Evolutionary conservation across 345 rosid genomes (phyloP), one percentile per base, ranked within the genome.

Genomic region (Diplotaxis tenuifolia): DNA sequence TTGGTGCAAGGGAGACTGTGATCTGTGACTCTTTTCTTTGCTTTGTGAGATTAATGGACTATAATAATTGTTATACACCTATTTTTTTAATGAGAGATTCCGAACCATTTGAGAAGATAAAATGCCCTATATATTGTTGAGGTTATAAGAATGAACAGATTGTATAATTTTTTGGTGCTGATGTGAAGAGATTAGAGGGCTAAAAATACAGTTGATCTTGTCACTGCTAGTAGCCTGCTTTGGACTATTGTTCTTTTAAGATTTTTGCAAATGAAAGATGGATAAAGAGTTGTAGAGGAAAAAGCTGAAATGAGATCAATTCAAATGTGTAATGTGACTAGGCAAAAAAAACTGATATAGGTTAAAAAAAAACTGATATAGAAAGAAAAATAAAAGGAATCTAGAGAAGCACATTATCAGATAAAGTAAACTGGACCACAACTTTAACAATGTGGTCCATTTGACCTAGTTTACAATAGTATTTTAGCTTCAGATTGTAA

Each of bases 1-100:
- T 47, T 15, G 45, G 66, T 62, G 71, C 34, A 57, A 76, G 62
- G 72, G 75, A 56, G 75, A 64, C 67, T 57, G 67, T 70, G 75
- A 69, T 75, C 66, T 8, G 16, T 34, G 15, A 50, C 23, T 15
- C 56, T 45, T 11, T 49, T 65, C 4, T 15, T 49, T 32, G 47
- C 31, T 32, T 53, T 38, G 18, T 56, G 16, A 11, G 65, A 27
- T 10, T 47, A 15, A 6, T 47, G 53, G 19, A 45, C 15, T 61
- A 11, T 27, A 50, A 49, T 45, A 9, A 23, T 8, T 42, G 9
- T 20, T 34, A 3, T 50, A 4, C 56, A 50, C 11, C 12, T 50
- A 11, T 36, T 34, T 1, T 20, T 62, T 6, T 62, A 20, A 20
- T 19, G 22, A 19, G 9, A 5, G 9, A 34, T 16, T 61, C 25